Conservation (phyloP, 257 asterid species). For the Handroanthus guayacan region DNA sequence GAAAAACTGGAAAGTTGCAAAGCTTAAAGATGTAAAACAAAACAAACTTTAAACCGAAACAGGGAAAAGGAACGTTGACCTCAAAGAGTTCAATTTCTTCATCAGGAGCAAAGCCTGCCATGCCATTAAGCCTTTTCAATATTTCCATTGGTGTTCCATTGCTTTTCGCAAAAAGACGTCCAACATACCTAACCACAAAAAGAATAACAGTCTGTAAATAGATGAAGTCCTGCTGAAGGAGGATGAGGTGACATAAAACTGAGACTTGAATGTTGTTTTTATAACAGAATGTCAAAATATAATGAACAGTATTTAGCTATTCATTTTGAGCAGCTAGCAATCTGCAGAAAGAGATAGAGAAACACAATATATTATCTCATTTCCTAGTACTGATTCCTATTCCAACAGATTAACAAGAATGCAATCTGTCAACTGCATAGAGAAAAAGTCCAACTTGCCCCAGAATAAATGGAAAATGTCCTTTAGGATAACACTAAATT, state of each 20-base stretch:
- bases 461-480: conserved; percentile 1
- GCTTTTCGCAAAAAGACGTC: conserved; percentile 74
- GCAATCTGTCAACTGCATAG: background rate
- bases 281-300: background rate
- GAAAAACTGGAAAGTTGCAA: conserved; percentile 11
- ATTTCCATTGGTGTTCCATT: conserved; percentile 69
- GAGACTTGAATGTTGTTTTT: background rate
- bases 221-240: conserved; percentile 21
- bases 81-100: conserved; percentile 84
- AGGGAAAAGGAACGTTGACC: conserved; percentile 46
- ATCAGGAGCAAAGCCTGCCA: conserved; percentile 77
- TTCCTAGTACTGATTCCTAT: conserved; percentile 2
- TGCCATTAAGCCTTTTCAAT: conserved; percentile 62
- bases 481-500: background rate
- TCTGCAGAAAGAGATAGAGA: conserved; percentile 9
- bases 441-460: conserved; percentile 19
- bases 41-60: conserved; percentile 13
- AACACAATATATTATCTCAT: background rate
- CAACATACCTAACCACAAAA: conserved; percentile 58
- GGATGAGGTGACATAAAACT: background rate
- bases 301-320: background rate
- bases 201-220: conserved; percentile 19
- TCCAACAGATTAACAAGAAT: conserved; percentile 7
- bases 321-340: background rate
- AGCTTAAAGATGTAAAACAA: conserved; percentile 22